Percentiles rank a stretch among this genome's conserved stretches.
Evolutionary conservation across 75 land plant species (phyloP).

Genomic region (Picea glauca): DNA sequence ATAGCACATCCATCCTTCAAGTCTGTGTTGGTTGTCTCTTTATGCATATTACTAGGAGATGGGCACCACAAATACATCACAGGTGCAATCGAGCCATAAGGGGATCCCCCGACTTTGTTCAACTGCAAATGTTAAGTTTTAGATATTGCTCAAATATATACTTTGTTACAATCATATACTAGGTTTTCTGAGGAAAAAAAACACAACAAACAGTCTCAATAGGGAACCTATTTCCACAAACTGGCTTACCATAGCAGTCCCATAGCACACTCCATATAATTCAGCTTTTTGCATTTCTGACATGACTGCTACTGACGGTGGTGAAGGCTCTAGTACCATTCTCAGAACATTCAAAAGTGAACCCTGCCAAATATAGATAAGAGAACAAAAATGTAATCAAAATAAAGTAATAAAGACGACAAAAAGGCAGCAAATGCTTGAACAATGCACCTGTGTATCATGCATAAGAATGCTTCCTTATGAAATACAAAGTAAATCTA

Average conservation of each 20-base stretch:
- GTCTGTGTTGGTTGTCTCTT: neutral
- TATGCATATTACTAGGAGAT: neutral
- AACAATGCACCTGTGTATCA: slow-evolving; percentile 15
- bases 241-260: slow-evolving; percentile 55
- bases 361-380: slow-evolving; percentile 34
- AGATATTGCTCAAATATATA: neutral
- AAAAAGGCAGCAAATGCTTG: neutral
- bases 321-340: slow-evolving; percentile 47
- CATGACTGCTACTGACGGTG: slow-evolving; percentile 14
- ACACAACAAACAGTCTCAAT: neutral
- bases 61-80: slow-evolving; percentile 74
- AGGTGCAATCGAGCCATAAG: slow-evolving; percentile 56
- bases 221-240: neutral
- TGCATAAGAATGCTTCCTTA: neutral
- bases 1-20: neutral
- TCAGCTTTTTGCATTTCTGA: slow-evolving; percentile 16
- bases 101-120: slow-evolving; percentile 38
- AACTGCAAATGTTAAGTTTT: slow-evolving; percentile 16
- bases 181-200: neutral
- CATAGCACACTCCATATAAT: slow-evolving; percentile 40
- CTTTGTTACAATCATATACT: neutral
- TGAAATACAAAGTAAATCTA: neutral
- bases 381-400: neutral
- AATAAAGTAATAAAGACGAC: neutral
- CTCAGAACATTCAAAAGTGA: slow-evolving; percentile 39